Base-by-base conservation (phyloP, 495 filamentous ascomycete genomes). In the Lentithecium fluviatile region DNA sequence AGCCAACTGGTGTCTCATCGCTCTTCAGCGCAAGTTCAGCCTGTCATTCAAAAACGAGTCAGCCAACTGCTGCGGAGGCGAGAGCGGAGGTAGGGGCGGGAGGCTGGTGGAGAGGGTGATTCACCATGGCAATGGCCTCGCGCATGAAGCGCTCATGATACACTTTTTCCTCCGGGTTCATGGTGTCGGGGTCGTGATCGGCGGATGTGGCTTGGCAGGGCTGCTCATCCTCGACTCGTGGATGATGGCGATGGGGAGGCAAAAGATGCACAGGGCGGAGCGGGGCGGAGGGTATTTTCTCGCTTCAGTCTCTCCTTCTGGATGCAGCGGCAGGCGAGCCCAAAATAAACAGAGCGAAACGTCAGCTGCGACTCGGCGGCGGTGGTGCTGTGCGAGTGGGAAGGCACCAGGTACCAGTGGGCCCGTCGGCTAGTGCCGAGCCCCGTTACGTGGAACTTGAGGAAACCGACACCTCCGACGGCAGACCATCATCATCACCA, bases 1-100 rank as follows among this genome's bases (percentile, higher is more conserved):
- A 97, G 51, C 94, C 95, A 15, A 98, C 95, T 6, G 94, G 95
- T 1, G 95, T 96, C 76, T 98, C 94, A 60, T 91, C 87, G 40
- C 78, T 86, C 24, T 74, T 66, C n/a, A 97, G 83, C 15, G 94
- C 94, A 53, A 85, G 80, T 63, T 88, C 83, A 43, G 89, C 91
- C 88, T 95, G 24, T 32, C 29, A 32, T 10, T 32, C 29, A 10
- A 3, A 32, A 20, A 6, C 26, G 49, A 21, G 29, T 51, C 24
- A 46, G 21, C 32, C 13, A n/a, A 21, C 13, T 20, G 26, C 34
- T 38, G 46, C 11, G 23, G 7, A 24, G 36, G 20, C 10, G 4
- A 25, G 23, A 25, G 25, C 15, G 53, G 32, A 13, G 40, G 2
- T 34, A 6, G 53, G 23, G 5, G 53, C 32, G 20, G 12, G 23